A percentile compares a stretch with the other conserved stretches of the same genome.
phyloP scores from a whole-genome alignment of 2,329 filamentous ascomycete species.

The Colletotrichum gloeosporioides region DNA sequence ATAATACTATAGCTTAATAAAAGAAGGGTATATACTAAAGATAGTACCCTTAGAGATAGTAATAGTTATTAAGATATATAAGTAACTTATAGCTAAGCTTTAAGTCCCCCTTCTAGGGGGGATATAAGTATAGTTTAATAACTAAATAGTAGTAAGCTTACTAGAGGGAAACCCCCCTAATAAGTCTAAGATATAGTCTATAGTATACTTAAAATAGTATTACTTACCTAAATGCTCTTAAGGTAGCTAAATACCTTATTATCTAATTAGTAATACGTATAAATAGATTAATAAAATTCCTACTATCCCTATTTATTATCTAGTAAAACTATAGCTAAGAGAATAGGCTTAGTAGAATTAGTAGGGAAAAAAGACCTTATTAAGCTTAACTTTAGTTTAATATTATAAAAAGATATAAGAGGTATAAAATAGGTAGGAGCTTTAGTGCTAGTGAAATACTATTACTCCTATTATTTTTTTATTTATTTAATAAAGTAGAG shows the following conservation, averaged over 20 bases:
- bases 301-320: neutral
- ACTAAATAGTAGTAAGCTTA: no score
- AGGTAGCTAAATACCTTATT: constrained; percentile 42
- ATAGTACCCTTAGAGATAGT: no score
- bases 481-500: constrained; percentile 40
- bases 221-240: constrained; percentile 26
- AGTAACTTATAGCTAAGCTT: no score
- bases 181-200: neutral
- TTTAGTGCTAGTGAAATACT: constrained; percentile 28
- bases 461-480: neutral
- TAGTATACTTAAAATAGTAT: neutral
- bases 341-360: constrained; percentile 25
- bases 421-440: constrained; percentile 45
- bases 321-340: neutral
- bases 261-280: neutral
- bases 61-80: no score
- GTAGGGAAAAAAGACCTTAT: constrained; percentile 42
- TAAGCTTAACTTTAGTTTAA: constrained; percentile 48
- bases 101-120: no score
- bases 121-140: no score
- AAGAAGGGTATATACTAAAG: no score
- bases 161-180: neutral
- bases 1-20: no score
- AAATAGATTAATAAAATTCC: neutral
- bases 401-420: constrained; percentile 47